phyloP scores from a whole-genome alignment of 768 basidiomycete species.

The Asterophora lycoperdoides region DNA sequence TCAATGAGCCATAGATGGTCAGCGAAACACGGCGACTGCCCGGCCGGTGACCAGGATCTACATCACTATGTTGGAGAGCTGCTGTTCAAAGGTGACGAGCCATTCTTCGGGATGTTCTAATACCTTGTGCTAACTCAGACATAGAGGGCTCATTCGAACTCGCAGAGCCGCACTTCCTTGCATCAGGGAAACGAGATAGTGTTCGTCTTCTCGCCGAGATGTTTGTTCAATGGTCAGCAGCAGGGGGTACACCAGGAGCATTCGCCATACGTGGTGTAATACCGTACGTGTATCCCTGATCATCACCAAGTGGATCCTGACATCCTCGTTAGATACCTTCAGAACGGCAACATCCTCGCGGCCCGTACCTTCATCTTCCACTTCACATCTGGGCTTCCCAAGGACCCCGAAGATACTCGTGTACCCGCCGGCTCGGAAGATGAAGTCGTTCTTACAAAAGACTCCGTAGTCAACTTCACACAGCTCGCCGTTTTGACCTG shows the following conservation, averaged over 20 bases:
- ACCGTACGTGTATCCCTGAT: constrained; percentile 53
- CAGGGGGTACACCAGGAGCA: constrained; percentile 50
- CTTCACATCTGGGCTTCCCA: constrained; percentile 62
- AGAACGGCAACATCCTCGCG: constrained; percentile 87
- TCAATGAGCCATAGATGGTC: constrained; percentile 66
- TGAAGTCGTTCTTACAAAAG: constrained; percentile 72
- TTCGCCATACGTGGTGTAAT: constrained; percentile 85
- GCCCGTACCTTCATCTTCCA: constrained; percentile 89
- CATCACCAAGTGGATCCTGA: not conserved
- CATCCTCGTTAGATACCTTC: constrained; percentile 53
- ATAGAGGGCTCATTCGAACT: constrained; percentile 70
- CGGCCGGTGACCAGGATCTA: constrained; percentile 83
- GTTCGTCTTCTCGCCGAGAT: constrained; percentile 82
- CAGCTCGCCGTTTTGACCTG: constrained; percentile 88
- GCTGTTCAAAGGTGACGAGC: constrained; percentile 68
- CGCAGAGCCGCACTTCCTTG: constrained; percentile 81
- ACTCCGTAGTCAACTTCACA: constrained; percentile 78
- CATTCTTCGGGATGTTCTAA: not conserved
- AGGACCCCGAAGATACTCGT: constrained; percentile 40
- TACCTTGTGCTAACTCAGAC: not conserved
- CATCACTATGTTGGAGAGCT: constrained; percentile 91
- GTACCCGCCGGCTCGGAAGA: constrained; percentile 45
- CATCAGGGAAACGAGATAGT: constrained; percentile 85
- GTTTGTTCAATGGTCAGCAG: constrained; percentile 73
- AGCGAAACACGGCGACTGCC: constrained; percentile 68